Base-by-base conservation (phyloP, 2,329 filamentous ascomycete species). In the Orbilia brochopaga region DNA sequence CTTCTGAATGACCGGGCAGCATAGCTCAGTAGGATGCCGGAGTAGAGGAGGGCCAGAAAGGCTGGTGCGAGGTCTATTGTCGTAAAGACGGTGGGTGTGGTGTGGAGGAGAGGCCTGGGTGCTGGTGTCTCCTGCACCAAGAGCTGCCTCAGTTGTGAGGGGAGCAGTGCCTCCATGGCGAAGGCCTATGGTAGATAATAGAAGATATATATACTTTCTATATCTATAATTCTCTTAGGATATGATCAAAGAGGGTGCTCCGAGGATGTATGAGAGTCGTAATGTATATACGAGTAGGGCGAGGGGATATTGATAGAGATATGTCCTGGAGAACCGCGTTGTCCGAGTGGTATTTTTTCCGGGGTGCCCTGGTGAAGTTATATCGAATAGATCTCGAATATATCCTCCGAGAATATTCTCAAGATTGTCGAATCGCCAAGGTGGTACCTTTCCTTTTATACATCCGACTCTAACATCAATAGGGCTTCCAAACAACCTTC, bases 1-100 rank as follows among this genome's bases (percentile, higher is more conserved):
- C 53, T 65, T 17, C 46, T 51, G 27, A 65, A 65, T 27, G n/a
- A 27, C 32, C 61, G 61, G 42, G 42, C 57, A 1, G 42, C 61
- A 23, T 65, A 65, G 23, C 52, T 57, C 4, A 57, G 21, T 2
- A 65, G n/a, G 5, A 65, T 65, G n/a, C n/a, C 55, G 10, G 23
- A 27, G n/a, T 65, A 65, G 10, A 65, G 42, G 1, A 58, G 10
- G n/a, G 40, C 37, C 42, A 65, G 50, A 13, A 57, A 21, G 3
- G 44, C n/a, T 11, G 44, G 21, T 2, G 52, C 44, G 17, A 35
- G 11, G 15, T 44, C n/a, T 46, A 65, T 2, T 15, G 24, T 52
- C 42, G 40, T n/a, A 8, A 65, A 32, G 11, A 44, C 53, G 19
- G 42, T 21, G 6, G 52, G 42, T 13, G 17, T 32, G n/a, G 53